These are phyloP conservation scores for Eutrema salsugineum DNA, from an alignment of 441 rosid genomes.

Conservation along the genomic window DNA sequence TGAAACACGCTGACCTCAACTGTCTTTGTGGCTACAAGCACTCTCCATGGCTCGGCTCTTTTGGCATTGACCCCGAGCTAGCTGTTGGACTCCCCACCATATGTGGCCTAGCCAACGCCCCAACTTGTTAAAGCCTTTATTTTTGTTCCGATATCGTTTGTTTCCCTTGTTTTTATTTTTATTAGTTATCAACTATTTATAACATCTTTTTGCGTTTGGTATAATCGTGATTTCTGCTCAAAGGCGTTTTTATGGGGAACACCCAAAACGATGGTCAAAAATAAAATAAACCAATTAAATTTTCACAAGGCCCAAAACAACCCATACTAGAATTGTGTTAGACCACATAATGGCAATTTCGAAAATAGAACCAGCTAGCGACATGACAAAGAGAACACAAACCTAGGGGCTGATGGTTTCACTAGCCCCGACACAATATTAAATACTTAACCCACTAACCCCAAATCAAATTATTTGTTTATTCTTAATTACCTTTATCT, in stretches of 20 bases:
- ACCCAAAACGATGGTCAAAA: background rate
- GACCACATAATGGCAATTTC: background rate
- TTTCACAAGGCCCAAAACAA: slow-evolving; percentile 9
- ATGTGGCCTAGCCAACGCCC: slow-evolving; percentile 35
- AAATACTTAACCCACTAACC: background rate
- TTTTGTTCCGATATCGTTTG: background rate
- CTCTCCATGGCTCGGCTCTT: slow-evolving; percentile 40
- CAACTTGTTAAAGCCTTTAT: slow-evolving; percentile 13
- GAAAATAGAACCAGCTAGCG: background rate
- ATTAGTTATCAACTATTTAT: background rate
- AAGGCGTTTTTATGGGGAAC: background rate
- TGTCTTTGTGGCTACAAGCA: slow-evolving; percentile 62
- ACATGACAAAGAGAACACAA: background rate
- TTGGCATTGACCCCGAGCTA: slow-evolving; percentile 62
- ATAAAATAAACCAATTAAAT: background rate
- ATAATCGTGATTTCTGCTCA: background rate
- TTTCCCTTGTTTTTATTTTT: background rate
- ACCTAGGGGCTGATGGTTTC: background rate
- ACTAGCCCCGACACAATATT: background rate
- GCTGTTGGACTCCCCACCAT: slow-evolving; percentile 46
- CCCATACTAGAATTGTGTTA: background rate
- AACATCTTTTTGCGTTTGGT: background rate
- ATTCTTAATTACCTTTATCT: background rate
- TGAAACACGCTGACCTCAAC: slow-evolving; percentile 39
- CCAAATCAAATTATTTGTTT: background rate